Conservation (phyloP, 1,284 basidiomycete genomes). For the Fomitopsis betulina region DNA sequence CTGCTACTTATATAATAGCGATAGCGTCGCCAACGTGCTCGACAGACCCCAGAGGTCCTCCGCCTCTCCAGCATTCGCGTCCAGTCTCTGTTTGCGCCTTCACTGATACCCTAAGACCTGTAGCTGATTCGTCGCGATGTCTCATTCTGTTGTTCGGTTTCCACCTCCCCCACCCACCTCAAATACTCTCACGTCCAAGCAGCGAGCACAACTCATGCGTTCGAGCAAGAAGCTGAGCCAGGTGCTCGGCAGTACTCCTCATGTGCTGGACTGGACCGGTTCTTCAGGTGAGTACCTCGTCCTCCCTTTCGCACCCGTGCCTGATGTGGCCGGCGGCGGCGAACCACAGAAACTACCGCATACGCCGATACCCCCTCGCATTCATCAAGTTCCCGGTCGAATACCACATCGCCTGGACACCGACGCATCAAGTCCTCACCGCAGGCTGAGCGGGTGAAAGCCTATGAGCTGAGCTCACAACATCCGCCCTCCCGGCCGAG, state of each 20-base stretch:
- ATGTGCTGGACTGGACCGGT: slow-evolving; percentile 40
- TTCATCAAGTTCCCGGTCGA: slow-evolving; percentile 8
- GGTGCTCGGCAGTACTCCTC: slow-evolving; percentile 57
- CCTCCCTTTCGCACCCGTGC: neutral
- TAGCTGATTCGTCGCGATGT: slow-evolving; percentile 13
- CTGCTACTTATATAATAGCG: neutral
- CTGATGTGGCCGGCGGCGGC: neutral
- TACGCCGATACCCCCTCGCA: slow-evolving; percentile 5
- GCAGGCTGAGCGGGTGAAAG: slow-evolving; percentile 9
- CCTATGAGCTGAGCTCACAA: slow-evolving; percentile 10
- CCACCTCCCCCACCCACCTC: slow-evolving; percentile 57
- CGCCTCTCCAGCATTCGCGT: neutral
- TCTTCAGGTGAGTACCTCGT: slow-evolving; percentile 5
- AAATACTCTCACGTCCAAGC: slow-evolving; percentile 47
- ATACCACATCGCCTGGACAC: slow-evolving; percentile 13
- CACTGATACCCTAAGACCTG: neutral
- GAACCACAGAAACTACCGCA: neutral
- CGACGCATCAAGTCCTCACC: slow-evolving; percentile 15
- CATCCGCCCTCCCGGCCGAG: slow-evolving; percentile 16
- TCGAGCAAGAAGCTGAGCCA: slow-evolving; percentile 58
- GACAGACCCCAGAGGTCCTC: neutral
- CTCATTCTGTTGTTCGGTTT: slow-evolving; percentile 33
- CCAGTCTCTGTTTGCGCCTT: neutral
- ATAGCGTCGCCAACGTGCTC: neutral
- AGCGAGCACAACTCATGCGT: slow-evolving; percentile 53